Evolutionary conservation across 305 asterid species (phyloP), one percentile per base, ranked within the genome.

Genomic region (Solanum chacoense): DNA sequence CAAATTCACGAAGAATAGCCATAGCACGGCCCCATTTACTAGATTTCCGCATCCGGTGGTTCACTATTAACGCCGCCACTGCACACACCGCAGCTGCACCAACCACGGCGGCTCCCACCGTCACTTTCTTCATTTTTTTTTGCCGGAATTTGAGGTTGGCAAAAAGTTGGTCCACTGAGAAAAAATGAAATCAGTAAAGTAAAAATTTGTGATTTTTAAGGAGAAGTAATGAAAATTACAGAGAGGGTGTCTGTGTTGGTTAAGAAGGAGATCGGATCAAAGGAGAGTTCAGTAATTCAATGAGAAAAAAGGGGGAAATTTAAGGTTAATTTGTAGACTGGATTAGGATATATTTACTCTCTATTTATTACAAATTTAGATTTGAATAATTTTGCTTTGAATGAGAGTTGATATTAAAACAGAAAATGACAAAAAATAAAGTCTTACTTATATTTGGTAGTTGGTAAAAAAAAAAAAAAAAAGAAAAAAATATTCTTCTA

Each of bases 1-100:
- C 98, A 85, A 96, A 94, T 26, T 96, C 98, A 90, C 92, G 93
- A 31, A 95, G 89, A 14, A 96, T 90, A 11, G 93, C 92, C 93
- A 92, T 74, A 42, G 91, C 93, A 88, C 93, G 90, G 34, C 92
- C 90, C 98, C 98, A 96, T 92, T 90, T 90, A 50, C 93, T 92
- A 3, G 94, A 92, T 87, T 89, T 90, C 90, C 91, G 90, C 95
- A 93, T 92, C 89, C 95, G 93, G 91, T 92, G 97, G 87, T 93
- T 89, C 84, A 94, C 96, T 84, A 95, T 91, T 91, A 95, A 79
- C 40, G 93, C 95, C 89, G 95, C 94, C 88, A 93, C 95, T 3
- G 94, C 97, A 72, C 93, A 94, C 73, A 88, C 98, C 90, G 96
- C 93, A 11, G 96, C 98, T 77, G 95, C 92, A 8, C 98, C 98